phyloP scores from a whole-genome alignment of 2,329 filamentous ascomycete genomes.

The Monosporascus sp. region DNA sequence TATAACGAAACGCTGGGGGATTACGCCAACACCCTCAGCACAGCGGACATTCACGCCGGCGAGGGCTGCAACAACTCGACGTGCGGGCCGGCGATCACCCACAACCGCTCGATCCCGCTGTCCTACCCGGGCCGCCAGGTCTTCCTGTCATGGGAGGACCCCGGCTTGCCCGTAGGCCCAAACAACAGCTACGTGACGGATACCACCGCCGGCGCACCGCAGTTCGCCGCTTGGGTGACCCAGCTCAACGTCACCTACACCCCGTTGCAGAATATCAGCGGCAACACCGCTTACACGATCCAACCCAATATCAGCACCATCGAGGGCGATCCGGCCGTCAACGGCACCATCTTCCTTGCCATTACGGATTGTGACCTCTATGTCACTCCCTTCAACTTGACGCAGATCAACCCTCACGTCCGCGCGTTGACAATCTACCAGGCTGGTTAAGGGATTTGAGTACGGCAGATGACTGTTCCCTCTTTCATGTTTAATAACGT shows the following conservation, averaged over 20 bases:
- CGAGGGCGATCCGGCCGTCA: constrained; percentile 62
- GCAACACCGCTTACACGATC: constrained; percentile 58
- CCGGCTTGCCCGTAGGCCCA: constrained; percentile 65
- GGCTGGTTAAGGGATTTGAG: constrained; percentile 55
- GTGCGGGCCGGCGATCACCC: constrained; percentile 60
- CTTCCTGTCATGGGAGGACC: constrained; percentile 65
- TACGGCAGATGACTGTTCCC: neutral
- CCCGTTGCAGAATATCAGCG: constrained; percentile 47
- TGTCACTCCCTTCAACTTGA: constrained; percentile 73
- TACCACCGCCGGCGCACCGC: constrained; percentile 52
- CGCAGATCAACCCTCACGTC: constrained; percentile 69
- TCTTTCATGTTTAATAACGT: neutral
- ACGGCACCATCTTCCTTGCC: constrained; percentile 75
- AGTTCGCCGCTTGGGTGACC: constrained; percentile 69
- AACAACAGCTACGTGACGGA: constrained; percentile 77
- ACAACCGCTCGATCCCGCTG: constrained; percentile 65
- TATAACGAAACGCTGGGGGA: constrained; percentile 60
- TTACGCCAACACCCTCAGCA: constrained; percentile 50
- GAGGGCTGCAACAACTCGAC: constrained; percentile 56
- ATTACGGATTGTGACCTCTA: constrained; percentile 64
- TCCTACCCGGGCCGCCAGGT: constrained; percentile 70
- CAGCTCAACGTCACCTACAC: constrained; percentile 74
- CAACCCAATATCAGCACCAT: constrained; percentile 69
- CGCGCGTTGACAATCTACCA: constrained; percentile 71
- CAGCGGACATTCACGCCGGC: constrained; percentile 34